Percentiles rank a stretch among this genome's conserved stretches.
Conservation (phyloP, 2,329 filamentous ascomycete species). For the Aschersonia sp. region DNA sequence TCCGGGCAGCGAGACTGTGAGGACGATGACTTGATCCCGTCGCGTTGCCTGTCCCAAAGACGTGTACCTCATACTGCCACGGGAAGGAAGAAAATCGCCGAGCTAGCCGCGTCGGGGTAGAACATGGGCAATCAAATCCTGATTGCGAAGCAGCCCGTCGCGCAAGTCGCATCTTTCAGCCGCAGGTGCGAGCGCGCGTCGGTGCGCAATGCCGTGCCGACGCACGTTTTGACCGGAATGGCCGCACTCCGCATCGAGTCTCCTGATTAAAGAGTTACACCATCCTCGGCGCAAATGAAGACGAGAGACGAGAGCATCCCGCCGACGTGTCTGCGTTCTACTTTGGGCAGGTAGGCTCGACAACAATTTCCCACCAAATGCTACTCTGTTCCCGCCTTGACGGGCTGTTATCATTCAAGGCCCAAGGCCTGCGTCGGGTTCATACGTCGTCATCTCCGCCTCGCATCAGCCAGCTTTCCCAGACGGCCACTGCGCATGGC, state of each 20-base stretch:
- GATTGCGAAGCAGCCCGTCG: background rate
- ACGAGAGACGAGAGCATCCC: no score
- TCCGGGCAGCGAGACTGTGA: background rate
- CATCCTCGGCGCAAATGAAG: no score
- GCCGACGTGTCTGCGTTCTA: no score
- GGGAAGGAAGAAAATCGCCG: no score
- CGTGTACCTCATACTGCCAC: no score
- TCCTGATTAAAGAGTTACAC: no score
- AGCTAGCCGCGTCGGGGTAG: no score
- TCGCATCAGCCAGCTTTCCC: no score
- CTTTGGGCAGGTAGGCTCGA: no score
- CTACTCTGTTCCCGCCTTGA: background rate
- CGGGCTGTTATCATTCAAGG: background rate
- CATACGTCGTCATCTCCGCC: background rate
- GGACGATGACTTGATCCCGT: background rate
- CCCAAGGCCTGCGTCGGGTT: background rate
- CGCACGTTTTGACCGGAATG: background rate
- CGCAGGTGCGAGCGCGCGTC: background rate
- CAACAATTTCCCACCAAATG: background rate
- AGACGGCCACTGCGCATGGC: no score
- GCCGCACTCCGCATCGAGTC: background rate
- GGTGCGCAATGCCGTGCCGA: background rate
- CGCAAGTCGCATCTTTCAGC: background rate
- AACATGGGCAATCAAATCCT: background rate
- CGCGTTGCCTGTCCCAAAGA: no score